Base-by-base conservation (phyloP, 2,329 filamentous ascomycete genomes). In the Phialemoniopsis sp. region DNA sequence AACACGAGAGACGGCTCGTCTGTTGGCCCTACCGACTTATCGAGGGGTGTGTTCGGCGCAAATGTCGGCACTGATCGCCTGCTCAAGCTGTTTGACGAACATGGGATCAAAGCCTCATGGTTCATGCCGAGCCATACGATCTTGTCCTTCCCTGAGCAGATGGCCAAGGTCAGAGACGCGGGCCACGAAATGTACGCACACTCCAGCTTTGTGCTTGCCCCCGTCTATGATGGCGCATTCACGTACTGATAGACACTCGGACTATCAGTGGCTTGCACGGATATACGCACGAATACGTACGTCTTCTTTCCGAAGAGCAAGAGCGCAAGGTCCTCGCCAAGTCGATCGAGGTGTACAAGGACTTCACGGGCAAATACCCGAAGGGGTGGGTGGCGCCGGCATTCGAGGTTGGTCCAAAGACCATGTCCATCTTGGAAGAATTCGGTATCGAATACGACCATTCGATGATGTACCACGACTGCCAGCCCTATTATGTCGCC, bases 371-470 rank as follows among this genome's bases (percentile, higher is more conserved):
- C 14, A 33, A 33, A 14, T 16, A 13, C 9, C 31, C 31, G n/a
- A n/a, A 16, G 31, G 31, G 31, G n/a, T 15, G 31, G n/a, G 31
- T 33, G 13, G 31, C 31, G n/a, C 31, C 31, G n/a, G 14, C n/a
- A 16, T 33, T 13, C n/a, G 84, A 88, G 53, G 79, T 76, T 0
- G 80, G 73, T 44, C 72, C 78, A 47, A 83, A 87, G 53, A 82
- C 80, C 3, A 76, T 76, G 0, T 74, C 84, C 44, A 58, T 85
- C 8, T 63, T 85, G 45, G 66, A 84, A 13, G 70, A 68, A 44
- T 85, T 85, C 51, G 80, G 81, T 8, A 76, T 85, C 43, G 79
- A 83, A 46, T 85, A 85, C 52, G 80, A 85, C 50, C 80, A 85
- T 54, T 74, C 67, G 42, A 82, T 85, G 73, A 72, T 64, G 38